Base-by-base conservation (phyloP, 805 yeast genomes). In the Wickerhamia fluorescens region DNA sequence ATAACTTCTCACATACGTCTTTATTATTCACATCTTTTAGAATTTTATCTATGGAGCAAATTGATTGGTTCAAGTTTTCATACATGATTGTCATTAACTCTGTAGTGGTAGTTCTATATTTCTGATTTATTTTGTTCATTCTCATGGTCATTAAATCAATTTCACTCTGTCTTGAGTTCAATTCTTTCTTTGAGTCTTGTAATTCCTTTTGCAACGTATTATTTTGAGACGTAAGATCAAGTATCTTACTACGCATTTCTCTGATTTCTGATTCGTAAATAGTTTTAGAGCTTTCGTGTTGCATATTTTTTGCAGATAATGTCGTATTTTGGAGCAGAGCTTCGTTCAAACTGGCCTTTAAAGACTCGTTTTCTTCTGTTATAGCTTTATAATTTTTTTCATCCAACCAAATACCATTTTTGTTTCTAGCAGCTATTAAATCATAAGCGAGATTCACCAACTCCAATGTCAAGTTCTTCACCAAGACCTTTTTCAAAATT, bases 391-490 rank as follows among this genome's bases (percentile, higher is more conserved):
- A 78, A 45, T 76, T 76, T 10, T 57, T 65, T 17, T 71, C 72
- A 42, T 75, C 74, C 67, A 83, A 53, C 44, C 61, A 77, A 14
- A 82, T 65, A 2, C 88, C 87, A 37, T 78, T 81, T 45, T 71
- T 78, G 7, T 60, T 56, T 36, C 78, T 65, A 0, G 85, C 67
- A 1, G 88, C 79, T 21, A 64, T 46, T 21, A 81, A 52, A 49
- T 83, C 92, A 21, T 65, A 62, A 39, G 75, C 68, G 20, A 79
- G 51, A 37, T 71, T 56, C 47, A 56, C 73, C 68, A 53, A 73
- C 65, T 56, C 80, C 71, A 40, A 64, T 45, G 46, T 71, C 58
- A 53, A 68, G 63, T 47, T 79, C 72, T 44, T 66, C 50, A 44
- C 78, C 50, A 44, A 72, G 40, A 48, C 71, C 42, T 53, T 73